Percentiles rank a stretch among this genome's conserved stretches.
Evolutionary conservation across 306 rosid species (phyloP).

Genomic region (Cajanus cajan): DNA sequence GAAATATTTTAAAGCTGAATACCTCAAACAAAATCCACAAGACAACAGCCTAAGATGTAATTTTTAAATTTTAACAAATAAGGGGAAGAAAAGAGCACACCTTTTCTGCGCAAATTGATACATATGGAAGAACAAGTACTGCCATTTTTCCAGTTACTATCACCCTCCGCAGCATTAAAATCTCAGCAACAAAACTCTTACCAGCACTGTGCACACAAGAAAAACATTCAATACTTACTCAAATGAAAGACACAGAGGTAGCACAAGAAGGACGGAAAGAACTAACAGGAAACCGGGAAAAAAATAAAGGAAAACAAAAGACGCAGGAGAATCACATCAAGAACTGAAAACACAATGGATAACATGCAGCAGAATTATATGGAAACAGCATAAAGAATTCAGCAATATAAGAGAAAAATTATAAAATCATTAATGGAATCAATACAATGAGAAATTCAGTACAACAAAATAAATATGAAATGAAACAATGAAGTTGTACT

Average conservation of each 20-base stretch:
- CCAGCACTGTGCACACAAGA: slow-evolving; percentile 79
- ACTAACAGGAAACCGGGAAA: neutral
- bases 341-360: slow-evolving; percentile 1
- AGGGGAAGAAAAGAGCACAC: slow-evolving; percentile 48
- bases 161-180: slow-evolving; percentile 85
- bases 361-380: slow-evolving; percentile 11
- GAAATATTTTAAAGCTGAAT: slow-evolving; percentile 6
- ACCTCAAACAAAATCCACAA: slow-evolving; percentile 21
- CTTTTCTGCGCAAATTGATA: slow-evolving; percentile 98
- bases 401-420: slow-evolving; percentile 15
- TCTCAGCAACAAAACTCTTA: slow-evolving; percentile 97
- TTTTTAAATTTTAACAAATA: neutral
- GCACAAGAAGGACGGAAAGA: neutral
- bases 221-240: slow-evolving; percentile 32
- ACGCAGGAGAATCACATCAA: neutral
- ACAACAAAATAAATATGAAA: slow-evolving; percentile 17
- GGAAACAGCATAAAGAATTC: slow-evolving; percentile 15
- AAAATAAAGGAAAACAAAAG: neutral
- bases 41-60: slow-evolving; percentile 5
- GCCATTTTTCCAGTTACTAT: slow-evolving; percentile 82
- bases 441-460: neutral
- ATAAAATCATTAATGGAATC: neutral
- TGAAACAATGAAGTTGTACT: neutral
- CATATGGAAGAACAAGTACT: slow-evolving; percentile 93
- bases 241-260: neutral